Base-by-base conservation (phyloP, 228 moss, liverwort and hornwort species). In the Sphagnum fallax region DNA sequence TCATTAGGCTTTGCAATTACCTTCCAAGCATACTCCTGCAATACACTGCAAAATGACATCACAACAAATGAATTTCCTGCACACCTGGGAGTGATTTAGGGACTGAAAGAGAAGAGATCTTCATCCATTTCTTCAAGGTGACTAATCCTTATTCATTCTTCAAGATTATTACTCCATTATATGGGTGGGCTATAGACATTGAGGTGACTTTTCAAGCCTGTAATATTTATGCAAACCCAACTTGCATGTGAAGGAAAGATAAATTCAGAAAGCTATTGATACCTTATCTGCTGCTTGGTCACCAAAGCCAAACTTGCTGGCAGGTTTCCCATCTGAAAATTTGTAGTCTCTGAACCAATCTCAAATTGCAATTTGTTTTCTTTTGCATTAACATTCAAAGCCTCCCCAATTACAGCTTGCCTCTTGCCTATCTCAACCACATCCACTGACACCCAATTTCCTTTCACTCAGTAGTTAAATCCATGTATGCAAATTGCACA, bases 311-410 rank as follows among this genome's bases (percentile, higher is more conserved):
- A 86, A 86, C 69, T 72, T 82, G 65, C 82, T 86, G 18, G 86
- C 77, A 62, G 82, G 86, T 60, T 86, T 86, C 52, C 86, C 86
- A 67, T 86, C 86, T 4, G 86, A 82, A 51, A 86, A 82, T 68
- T 86, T 86, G 80, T 86, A 86, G 69, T 86, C 86, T 52, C 86
- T 80, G 52, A 82, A 86, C 86, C 86, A 86, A 58, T 86, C 77
- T 15, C 77, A 70, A 52, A 86, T 86, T 6, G 80, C 86, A 60
- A 75, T 82, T 50, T 82, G 62, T 52, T 77, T 80, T 48, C 82
- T 82, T 82, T 86, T 1, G 82, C 80, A 71, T 86, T 82, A 69
- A 82, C 77, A 66, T 78, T 82, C 75, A 80, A 15, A 6, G 82
- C 82, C 67, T 86, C 86, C 10, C 86, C 86, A 65, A 70, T 74